Base-by-base conservation (phyloP, 345 rosid species). In the Acer saccharum region DNA sequence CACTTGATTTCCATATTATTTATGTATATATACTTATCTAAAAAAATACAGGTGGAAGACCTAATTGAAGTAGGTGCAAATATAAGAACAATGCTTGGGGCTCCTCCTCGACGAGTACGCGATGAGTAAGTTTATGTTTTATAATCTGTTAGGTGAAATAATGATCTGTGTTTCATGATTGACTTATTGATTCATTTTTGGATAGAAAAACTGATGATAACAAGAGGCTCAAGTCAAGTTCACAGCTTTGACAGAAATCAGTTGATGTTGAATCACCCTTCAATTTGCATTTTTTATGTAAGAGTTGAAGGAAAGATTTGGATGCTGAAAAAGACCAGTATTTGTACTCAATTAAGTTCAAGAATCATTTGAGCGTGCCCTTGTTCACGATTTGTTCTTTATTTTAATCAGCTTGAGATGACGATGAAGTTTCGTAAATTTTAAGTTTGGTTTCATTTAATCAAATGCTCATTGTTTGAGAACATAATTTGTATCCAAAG, bases 31-130 rank as follows among this genome's bases (percentile, higher is more conserved):
- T 54, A 9, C 9, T 39, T 27, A 23, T 68, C 29, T 6, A 23
- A 17, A n/a, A 35, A 20, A 43, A 44, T 44, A 52, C 72, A 89
- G 89, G 84, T 88, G 11, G 88, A 88, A 79, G 92, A 87, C 73
- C 68, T 88, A 18, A 21, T 86, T 3, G 82, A 84, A 44, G 57
- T 85, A 44, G 94, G 90, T 23, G 84, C 89, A 3, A 81, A 58
- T 54, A 78, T 87, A 29, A 88, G 90, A 75, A 78, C 74, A 6
- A 74, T 70, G 14, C 86, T 90, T 7, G 81, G 87, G 27, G 43
- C 81, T 75, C 82, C 67, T 74, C 57, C 84, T 43, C 46, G 10
- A 16, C 79, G 85, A 27, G 72, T 78, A 57, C 74, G 10, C 2
- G 35, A 72, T 9, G 71, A 81, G 80, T 79, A 61, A 81, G 84